These are phyloP conservation scores for Orobanche coerulescens DNA, from an alignment of 257 asterid species.

Conservation along the genomic window DNA sequence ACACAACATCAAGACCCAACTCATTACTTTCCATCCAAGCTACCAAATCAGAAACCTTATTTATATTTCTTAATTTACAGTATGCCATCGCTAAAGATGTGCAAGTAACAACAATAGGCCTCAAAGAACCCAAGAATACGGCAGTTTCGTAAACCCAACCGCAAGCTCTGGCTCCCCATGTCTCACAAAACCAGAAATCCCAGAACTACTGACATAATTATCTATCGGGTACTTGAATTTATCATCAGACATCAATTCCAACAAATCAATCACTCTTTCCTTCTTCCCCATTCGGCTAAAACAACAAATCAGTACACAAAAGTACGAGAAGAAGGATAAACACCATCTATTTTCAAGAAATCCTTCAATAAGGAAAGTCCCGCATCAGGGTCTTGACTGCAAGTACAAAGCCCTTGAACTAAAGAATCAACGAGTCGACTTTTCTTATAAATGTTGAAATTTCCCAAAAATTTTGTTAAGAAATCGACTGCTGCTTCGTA, in stretches of 20 bases:
- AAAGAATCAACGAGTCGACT: conserved; percentile 44
- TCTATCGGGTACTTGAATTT: conserved; percentile 47
- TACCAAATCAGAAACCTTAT: conserved; percentile 47
- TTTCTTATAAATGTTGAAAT: conserved; percentile 24
- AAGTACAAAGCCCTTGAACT: conserved; percentile 47
- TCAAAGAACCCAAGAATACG: conserved; percentile 39
- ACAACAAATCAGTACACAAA: conserved; percentile 40
- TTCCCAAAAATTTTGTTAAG: conserved; percentile 31
- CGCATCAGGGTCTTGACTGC: conserved; percentile 45
- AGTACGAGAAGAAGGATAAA: conserved; percentile 60
- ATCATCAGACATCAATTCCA: conserved; percentile 48
- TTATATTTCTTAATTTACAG: conserved; percentile 40
- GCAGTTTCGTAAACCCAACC: conserved; percentile 62
- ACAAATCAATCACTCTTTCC: conserved; percentile 56
- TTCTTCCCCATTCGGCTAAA: conserved; percentile 48
- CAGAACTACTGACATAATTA: conserved; percentile 69
- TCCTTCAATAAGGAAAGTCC: conserved; percentile 41
- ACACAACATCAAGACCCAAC: conserved; percentile 50
- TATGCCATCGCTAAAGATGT: conserved; percentile 61
- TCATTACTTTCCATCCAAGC: conserved; percentile 41
- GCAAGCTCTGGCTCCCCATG: conserved; percentile 73
- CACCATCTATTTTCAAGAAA: conserved; percentile 25
- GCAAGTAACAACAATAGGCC: conserved; percentile 50
- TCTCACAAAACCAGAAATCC: conserved; percentile 61
- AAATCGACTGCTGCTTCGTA: conserved; percentile 48